Base-by-base conservation (phyloP, 1,284 basidiomycete genomes). In the Flammula alnicola region DNA sequence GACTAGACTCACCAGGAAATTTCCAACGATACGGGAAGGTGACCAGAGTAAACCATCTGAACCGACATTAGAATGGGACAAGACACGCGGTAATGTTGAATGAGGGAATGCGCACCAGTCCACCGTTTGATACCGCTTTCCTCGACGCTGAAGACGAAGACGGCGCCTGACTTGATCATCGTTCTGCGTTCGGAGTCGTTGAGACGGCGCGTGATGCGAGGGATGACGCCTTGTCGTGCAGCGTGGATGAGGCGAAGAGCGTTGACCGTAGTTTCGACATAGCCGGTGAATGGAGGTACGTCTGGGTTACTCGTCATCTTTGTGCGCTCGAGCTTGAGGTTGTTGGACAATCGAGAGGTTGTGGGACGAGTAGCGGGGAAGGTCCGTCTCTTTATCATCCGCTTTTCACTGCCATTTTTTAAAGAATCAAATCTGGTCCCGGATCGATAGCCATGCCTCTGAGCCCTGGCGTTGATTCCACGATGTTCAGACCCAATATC, bases 101-200 rank as follows among this genome's bases (percentile, higher is more conserved):
- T 42, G 31, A 29, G 17, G 26, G 33, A 37, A 12, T 44, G 39
- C 68, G 49, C 49, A 76, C 76, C 78, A 42, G 90, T 92, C 90
- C 90, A 92, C 16, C 90, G 77, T 65, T 89, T 91, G 66, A 93
- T 92, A 17, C 86, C 86, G 54, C 88, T 89, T 61, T 91, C 88
- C 56, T 87, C 81, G 63, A 91, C 89, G 60, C 81, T 84, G 69
- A 91, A 93, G 40, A 92, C 85, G 63, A 91, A 93, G 22, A 92
- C 81, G 8, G 86, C 80, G n/a, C 90, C 90, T 47, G 86, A 87
- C 55, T 79, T 77, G 65, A 93, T 88, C 77, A 88, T 84, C 5
- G 79, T 77, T 44, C 83, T 70, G 30, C 84, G 78, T 60, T 93
- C 89, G 19, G 83, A 78, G 60, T 91, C 88, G 63, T 89, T 88